Percentiles rank a stretch among this genome's conserved stretches.
Evolutionary conservation across 768 basidiomycete genomes (phyloP).

Genomic region (Boletus rubescentipes): DNA sequence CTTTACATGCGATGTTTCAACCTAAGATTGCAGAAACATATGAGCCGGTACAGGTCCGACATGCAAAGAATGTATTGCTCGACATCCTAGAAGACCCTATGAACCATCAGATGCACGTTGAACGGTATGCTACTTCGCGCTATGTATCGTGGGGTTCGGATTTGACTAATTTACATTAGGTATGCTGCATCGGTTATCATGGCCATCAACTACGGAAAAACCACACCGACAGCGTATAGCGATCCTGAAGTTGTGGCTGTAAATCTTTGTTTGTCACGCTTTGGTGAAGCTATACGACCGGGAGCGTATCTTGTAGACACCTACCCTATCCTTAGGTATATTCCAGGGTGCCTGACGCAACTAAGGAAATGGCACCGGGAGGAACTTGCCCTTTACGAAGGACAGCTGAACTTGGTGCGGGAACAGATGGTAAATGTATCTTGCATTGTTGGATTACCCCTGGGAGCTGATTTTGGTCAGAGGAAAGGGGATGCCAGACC

Average conservation of each 20-base stretch:
- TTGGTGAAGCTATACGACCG: constrained; percentile 25
- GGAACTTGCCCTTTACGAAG: constrained; percentile 35
- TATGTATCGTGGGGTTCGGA: too few relatives aligned
- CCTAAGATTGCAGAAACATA: constrained; percentile 33
- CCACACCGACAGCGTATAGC: constrained; percentile 36
- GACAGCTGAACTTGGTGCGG: constrained; percentile 31
- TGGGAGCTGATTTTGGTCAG: constrained; percentile 19
- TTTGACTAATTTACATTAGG: too few relatives aligned
- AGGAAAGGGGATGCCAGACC: constrained; percentile 21
- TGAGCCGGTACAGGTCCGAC: constrained; percentile 33
- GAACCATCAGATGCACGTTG: constrained; percentile 34
- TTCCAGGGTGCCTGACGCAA: constrained; percentile 43
- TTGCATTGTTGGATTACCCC: too few relatives aligned
- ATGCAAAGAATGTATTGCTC: too few relatives aligned
- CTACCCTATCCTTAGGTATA: constrained; percentile 21
- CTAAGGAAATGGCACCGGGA: constrained; percentile 52
- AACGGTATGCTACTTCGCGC: constrained; percentile 21
- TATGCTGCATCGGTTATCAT: constrained; percentile 41
- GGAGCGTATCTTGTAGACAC: constrained; percentile 30
- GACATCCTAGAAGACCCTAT: constrained; percentile 36
- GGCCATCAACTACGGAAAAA: constrained; percentile 41
- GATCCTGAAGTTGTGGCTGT: constrained; percentile 33
- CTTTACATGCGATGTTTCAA: constrained; percentile 36
- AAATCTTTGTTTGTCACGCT: constrained; percentile 23
- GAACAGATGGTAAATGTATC: constrained; percentile 33